A percentile compares a stretch with the other conserved stretches of the same genome.
phyloP scores from a whole-genome alignment of 2,329 filamentous ascomycete species.

The Dactylellina drechsleri region DNA sequence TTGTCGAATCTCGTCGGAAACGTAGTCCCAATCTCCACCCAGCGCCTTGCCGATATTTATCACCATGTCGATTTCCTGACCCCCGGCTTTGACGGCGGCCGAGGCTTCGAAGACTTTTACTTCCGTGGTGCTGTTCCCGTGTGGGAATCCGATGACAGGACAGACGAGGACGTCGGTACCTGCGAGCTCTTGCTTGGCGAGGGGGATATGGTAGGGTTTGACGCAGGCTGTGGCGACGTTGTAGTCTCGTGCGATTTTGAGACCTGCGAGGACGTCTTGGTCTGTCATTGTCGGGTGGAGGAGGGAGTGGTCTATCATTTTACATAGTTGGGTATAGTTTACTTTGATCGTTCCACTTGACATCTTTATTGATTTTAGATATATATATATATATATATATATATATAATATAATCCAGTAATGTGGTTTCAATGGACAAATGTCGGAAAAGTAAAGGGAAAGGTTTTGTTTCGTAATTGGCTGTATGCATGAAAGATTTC shows the following conservation, averaged over 20 bases:
- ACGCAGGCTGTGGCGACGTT: conserved; percentile 69
- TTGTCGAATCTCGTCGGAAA: conserved; percentile 66
- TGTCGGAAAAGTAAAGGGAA: too few relatives aligned
- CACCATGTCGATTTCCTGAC: conserved; percentile 70
- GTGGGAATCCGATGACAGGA: conserved; percentile 71
- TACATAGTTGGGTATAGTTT: conserved; percentile 62
- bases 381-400: too few relatives aligned
- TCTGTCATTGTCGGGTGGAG: conserved; percentile 72
- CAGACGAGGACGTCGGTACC: conserved; percentile 67
- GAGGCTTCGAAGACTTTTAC: conserved; percentile 69
- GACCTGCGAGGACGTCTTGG: conserved; percentile 65
- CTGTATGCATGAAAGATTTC: too few relatives aligned
- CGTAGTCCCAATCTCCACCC: conserved; percentile 69
- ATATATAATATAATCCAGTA: too few relatives aligned
- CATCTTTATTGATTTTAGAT: conserved; percentile 10
- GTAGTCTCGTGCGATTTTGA: conserved; percentile 65
- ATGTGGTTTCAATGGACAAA: too few relatives aligned
- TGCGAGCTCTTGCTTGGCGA: conserved; percentile 65
- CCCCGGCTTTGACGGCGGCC: conserved; percentile 65
- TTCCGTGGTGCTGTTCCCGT: conserved; percentile 68
- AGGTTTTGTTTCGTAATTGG: too few relatives aligned
- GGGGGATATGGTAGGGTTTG: conserved; percentile 68
- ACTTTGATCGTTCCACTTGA: conserved; percentile 32
- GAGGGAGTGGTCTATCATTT: conserved; percentile 71
- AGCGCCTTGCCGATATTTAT: conserved; percentile 71